phyloP scores from a whole-genome alignment of 1,284 basidiomycete genomes.

The Pseudozyma sp. region DNA sequence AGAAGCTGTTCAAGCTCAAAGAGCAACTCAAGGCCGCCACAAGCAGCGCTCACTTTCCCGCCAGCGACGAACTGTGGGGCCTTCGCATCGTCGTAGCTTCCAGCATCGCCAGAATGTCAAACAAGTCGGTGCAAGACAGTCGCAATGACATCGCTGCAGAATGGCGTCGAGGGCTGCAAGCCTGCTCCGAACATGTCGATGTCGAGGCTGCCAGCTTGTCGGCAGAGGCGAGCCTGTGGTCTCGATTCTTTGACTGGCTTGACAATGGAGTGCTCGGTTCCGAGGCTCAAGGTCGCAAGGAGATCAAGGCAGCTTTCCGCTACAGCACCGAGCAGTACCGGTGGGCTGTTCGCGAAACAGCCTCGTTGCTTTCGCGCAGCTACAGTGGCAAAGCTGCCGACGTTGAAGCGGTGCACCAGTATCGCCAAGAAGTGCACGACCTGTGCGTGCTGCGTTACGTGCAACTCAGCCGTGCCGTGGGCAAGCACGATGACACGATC shows the following conservation, averaged over 20 bases:
- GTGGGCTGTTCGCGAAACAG: slow-evolving; percentile 45
- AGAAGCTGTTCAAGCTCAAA: slow-evolving; percentile 22
- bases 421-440: slow-evolving; percentile 42
- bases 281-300: slow-evolving; percentile 10
- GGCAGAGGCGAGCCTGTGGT: slow-evolving; percentile 30
- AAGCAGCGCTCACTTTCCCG: slow-evolving; percentile 8
- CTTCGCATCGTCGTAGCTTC: slow-evolving; percentile 37
- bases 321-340: slow-evolving; percentile 38
- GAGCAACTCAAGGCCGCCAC: slow-evolving; percentile 37
- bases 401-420: slow-evolving; percentile 29
- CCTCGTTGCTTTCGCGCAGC: slow-evolving; percentile 34
- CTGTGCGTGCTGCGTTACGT: slow-evolving; percentile 37
- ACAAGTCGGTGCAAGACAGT: slow-evolving; percentile 11
- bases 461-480: slow-evolving; percentile 21
- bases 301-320: slow-evolving; percentile 22
- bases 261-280: slow-evolving; percentile 25
- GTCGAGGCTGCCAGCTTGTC: slow-evolving; percentile 1
- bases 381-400: slow-evolving; percentile 8
- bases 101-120: slow-evolving; percentile 20
- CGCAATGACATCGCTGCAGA: slow-evolving; percentile 28
- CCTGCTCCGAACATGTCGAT: slow-evolving; percentile 23
- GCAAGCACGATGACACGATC: slow-evolving; percentile 19
- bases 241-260: slow-evolving; percentile 39
- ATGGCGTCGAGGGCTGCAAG: slow-evolving; percentile 39
- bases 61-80: slow-evolving; percentile 44